Base-by-base conservation (phyloP, 495 filamentous ascomycete species). In the Aspergillus carlsbadensis region DNA sequence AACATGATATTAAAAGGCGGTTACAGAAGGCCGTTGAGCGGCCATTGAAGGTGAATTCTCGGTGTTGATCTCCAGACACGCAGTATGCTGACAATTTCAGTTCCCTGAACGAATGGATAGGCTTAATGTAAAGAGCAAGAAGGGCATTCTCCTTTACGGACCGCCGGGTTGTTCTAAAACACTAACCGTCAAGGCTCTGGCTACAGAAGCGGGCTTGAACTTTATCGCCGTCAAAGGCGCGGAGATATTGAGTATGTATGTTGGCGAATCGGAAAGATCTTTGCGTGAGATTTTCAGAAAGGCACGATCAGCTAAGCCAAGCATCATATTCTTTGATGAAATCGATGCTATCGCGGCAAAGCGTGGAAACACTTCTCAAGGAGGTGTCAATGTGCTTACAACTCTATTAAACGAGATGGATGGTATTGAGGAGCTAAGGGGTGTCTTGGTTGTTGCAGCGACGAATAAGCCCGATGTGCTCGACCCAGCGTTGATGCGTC, bases 261-360 rank as follows among this genome's bases (percentile, higher is more conserved):
- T 98, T 20, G 94, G 94, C 51, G 94, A 98, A 71, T 93, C 92
- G 6, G 94, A 98, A 74, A 86, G 92, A 8, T 85, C 88, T 22
- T 78, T 98, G 40, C 83, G 94, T 45, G 89, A 94, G 43, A 82
- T 97, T 8, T 98, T 98, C 70, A 81, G 86, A 47, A 90, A 91
- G 59, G 94, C 94, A 2, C 80, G 90, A 40, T 86, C 88, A 36
- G 94, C 92, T 21, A 85, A 85, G 50, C 94, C 94, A 4, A 91
- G 88, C 67, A 93, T 98, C 67, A 91, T 98, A 56, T 98, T 98
- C 77, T 98, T 98, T 65, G 94, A 98, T 69, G 94, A 98, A 69
- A 95, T 98, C 63, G 94, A 98, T 74, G 86, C 91, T 5, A 92
- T 98, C 54, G 92, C 85, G n/a, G 84, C 86, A 10, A 83, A 84